These are phyloP conservation scores for Helotiales sp. DNA, from an alignment of 2,329 filamentous ascomycete genomes.

Conservation along the genomic window DNA sequence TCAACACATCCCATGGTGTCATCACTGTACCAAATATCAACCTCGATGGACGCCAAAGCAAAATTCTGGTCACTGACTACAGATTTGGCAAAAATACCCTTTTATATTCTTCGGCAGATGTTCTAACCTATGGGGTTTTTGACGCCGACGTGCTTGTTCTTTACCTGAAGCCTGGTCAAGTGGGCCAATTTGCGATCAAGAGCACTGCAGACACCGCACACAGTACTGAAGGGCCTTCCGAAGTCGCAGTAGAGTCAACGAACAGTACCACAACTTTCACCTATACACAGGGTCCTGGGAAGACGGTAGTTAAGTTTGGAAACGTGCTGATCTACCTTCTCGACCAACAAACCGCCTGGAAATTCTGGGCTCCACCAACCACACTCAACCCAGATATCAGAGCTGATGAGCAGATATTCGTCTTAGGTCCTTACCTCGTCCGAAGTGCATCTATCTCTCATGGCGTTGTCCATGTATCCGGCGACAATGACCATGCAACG, in stretches of 20 bases:
- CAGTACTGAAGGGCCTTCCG: slow-evolving; percentile 48
- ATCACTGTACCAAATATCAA: slow-evolving; percentile 52
- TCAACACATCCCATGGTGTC: slow-evolving; percentile 53
- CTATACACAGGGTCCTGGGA: slow-evolving; percentile 54
- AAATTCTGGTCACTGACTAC: slow-evolving; percentile 60
- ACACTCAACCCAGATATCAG: slow-evolving; percentile 51
- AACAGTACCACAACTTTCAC: slow-evolving; percentile 46
- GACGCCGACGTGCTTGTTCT: slow-evolving; percentile 53
- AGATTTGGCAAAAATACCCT: slow-evolving; percentile 52
- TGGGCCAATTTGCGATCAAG: slow-evolving; percentile 56
- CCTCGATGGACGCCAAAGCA: slow-evolving; percentile 57
- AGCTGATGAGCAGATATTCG: slow-evolving; percentile 52
- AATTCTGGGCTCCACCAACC: slow-evolving; percentile 59
- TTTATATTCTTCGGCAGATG: slow-evolving; percentile 56
- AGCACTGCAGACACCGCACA: slow-evolving; percentile 45
- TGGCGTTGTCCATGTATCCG: slow-evolving; percentile 45
- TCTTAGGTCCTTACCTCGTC: slow-evolving; percentile 52
- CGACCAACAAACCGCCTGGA: slow-evolving; percentile 58
- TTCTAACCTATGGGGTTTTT: slow-evolving; percentile 54
- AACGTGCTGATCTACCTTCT: slow-evolving; percentile 57
- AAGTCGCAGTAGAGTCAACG: slow-evolving; percentile 42
- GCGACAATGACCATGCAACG: slow-evolving; percentile 49
- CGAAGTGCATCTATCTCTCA: slow-evolving; percentile 46
- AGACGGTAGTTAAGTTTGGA: slow-evolving; percentile 54
- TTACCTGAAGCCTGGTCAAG: slow-evolving; percentile 55